Evolutionary conservation across 2,329 filamentous ascomycete genomes (phyloP).

Genomic region (Lomentospora prolificans): DNA sequence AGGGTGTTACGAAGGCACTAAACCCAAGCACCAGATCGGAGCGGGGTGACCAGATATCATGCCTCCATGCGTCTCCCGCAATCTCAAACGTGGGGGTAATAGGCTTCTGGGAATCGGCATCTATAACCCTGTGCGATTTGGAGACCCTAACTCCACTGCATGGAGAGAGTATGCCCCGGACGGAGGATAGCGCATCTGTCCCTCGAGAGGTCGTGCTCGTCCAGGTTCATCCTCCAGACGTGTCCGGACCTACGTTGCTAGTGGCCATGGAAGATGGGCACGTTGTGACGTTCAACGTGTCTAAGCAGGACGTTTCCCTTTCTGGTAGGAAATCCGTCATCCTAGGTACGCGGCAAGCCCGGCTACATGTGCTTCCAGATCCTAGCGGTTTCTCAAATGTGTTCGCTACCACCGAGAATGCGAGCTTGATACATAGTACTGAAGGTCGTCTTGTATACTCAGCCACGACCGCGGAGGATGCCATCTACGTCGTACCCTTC

Average conservation of each 20-base stretch:
- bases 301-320: constrained; percentile 49
- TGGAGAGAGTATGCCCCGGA: constrained; percentile 49
- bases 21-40: constrained; percentile 42
- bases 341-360: constrained; percentile 75
- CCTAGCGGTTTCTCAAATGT: constrained; percentile 62
- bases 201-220: constrained; percentile 75
- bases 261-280: constrained; percentile 88
- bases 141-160: constrained; percentile 55
- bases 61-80: constrained; percentile 62
- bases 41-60: constrained; percentile 64
- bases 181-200: constrained; percentile 62
- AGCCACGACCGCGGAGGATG: constrained; percentile 82
- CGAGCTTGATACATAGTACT: constrained; percentile 82
- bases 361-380: constrained; percentile 67
- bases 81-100: constrained; percentile 61
- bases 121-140: constrained; percentile 64
- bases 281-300: constrained; percentile 73
- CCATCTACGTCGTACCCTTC: constrained; percentile 72
- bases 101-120: constrained; percentile 80
- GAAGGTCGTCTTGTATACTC: constrained; percentile 87
- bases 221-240: constrained; percentile 56
- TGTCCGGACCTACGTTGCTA: constrained; percentile 63
- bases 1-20: constrained; percentile 40
- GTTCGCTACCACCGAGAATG: constrained; percentile 89
- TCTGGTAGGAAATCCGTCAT: constrained; percentile 71